Evolutionary conservation across 768 basidiomycete species (phyloP), one percentile per base, ranked within the genome.

Genomic region (Kwoniella shandongensis): DNA sequence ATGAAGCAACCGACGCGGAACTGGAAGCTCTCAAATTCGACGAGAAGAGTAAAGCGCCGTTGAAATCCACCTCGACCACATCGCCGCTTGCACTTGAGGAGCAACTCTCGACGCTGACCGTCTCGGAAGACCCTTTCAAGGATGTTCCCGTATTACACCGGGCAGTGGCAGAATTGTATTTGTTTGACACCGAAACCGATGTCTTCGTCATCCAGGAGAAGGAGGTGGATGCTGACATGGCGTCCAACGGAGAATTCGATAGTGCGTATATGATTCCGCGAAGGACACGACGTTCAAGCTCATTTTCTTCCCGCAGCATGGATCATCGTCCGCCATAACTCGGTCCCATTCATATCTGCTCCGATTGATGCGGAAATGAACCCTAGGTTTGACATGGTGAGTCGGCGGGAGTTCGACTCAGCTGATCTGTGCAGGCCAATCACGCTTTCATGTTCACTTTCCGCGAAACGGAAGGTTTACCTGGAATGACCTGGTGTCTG

Each of bases 381-480:
- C 17, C 63, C 69, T 18, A 65, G 67, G 4, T 67, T 76, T 25
- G 66, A 70, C 42, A 67, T 71, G 54, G 56, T 67, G 48, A 51
- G 63, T 56, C 4, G 12, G 2, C 22, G 15, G 18, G 4, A 20
- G 39, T 35, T 8, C n/a, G 22, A 27, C 10, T 40, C 53, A 7
- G 44, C 54, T 69, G 23, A 59, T 23, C 3, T 32, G 6, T n/a
- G n/a, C 57, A 73, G 74, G 62, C 60, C 29, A 71, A 76, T 45
- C 64, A 69, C 44, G 88, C 92, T 3, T 81, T 97, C 67, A 93
- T 92, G 27, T 98, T 96, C 89, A 94, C 92, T 63, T 81, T 90
- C 73, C 72, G 82, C 39, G 80, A 80, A 38, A 81, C 81, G n/a
- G 77, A 77, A 22, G 82, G 84, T 61, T 44, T 70, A 4, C 64